These are phyloP conservation scores for Skeletonema potamos DNA, from an alignment of 108 stramenopile genomes.

Conservation along the genomic window DNA sequence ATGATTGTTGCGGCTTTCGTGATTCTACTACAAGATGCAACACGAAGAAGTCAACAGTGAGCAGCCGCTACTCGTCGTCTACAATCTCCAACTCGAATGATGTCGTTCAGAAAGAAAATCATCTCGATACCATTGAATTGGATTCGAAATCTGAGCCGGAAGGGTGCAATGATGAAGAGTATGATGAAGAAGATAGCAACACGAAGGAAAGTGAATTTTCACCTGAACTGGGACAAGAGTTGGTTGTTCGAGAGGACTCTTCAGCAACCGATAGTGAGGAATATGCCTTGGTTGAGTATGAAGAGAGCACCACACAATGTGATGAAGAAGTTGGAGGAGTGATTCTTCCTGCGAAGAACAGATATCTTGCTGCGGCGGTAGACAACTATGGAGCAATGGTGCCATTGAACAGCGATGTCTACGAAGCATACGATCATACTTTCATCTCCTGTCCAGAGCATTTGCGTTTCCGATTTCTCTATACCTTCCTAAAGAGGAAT, in stretches of 20 bases:
- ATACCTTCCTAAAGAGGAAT: slow-evolving; percentile 47
- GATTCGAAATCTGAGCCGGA: not conserved
- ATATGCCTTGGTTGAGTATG: not conserved
- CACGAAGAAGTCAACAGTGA: not conserved
- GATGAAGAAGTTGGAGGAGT: not conserved
- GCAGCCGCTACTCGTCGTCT: not conserved
- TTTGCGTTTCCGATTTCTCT: slow-evolving; percentile 36
- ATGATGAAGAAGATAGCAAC: not conserved
- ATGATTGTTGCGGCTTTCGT: too few relatives aligned
- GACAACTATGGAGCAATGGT: not conserved
- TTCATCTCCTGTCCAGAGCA: slow-evolving; percentile 38
- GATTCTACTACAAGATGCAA: too few relatives aligned
- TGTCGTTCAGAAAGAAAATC: not conserved
- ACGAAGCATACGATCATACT: not conserved
- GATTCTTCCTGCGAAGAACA: not conserved
- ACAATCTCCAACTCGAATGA: not conserved
- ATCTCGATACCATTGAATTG: not conserved
- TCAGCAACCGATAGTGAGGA: not conserved
- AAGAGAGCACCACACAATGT: not conserved
- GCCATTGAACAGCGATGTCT: not conserved
- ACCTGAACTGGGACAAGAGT: not conserved
- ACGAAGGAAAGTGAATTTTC: not conserved
- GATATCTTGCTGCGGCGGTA: not conserved
- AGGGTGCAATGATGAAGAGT: too few relatives aligned
- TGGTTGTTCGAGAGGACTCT: not conserved